A percentile compares a stretch with the other conserved stretches of the same genome.
Evolutionary conservation across 164 flowering plant species (phyloP).

Genomic region (Magnolia sinica): DNA sequence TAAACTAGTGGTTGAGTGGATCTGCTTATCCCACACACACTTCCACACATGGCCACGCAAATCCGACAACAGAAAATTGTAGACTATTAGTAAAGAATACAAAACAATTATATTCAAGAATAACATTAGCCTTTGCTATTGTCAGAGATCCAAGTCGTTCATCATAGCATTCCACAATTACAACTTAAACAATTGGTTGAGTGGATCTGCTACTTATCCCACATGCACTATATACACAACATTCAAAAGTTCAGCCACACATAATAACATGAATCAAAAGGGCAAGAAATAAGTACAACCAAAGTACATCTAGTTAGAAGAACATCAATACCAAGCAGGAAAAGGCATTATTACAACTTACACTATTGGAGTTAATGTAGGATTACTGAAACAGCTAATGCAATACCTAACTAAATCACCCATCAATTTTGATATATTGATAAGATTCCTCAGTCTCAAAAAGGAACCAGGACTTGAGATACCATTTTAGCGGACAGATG

Average conservation of each 20-base stretch:
- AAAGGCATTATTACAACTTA: background rate
- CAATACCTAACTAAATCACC: conserved; percentile 95
- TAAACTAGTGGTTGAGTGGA: too few species aligned
- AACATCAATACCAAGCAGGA: background rate
- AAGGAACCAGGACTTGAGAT: conserved; percentile 91
- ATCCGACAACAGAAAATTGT: background rate
- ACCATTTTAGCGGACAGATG: conserved; percentile 78
- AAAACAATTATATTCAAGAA: too few species aligned
- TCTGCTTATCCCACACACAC: too few species aligned
- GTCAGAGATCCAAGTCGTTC: conserved; percentile 46
- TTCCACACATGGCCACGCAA: background rate
- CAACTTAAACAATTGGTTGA: too few species aligned
- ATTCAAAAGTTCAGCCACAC: background rate
- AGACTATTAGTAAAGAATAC: too few species aligned
- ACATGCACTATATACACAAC: background rate
- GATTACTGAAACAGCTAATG: background rate
- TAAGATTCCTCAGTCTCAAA: conserved; percentile 89
- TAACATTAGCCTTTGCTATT: too few species aligned
- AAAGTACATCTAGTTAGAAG: too few species aligned
- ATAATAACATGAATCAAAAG: conserved; percentile 1
- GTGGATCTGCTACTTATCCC: too few species aligned
- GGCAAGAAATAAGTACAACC: too few species aligned
- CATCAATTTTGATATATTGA: conserved; percentile 94
- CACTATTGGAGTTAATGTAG: background rate
- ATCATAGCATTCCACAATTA: too few species aligned